A percentile compares a stretch with the other conserved stretches of the same genome.
Conservation (phyloP, 148 eudicot genomes). For the Polygonum maritimum region DNA sequence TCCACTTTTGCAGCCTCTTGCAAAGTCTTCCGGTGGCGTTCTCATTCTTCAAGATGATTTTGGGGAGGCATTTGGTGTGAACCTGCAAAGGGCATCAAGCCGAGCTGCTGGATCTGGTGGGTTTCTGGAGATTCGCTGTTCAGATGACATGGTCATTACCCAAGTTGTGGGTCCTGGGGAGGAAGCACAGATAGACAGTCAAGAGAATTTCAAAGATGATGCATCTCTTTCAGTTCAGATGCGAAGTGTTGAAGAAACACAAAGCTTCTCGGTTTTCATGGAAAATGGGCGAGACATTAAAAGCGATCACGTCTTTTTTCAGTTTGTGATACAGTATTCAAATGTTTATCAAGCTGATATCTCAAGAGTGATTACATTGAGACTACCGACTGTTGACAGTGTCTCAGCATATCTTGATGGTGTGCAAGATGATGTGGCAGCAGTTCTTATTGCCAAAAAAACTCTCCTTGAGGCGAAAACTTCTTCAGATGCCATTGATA, state of each 20-base stretch:
- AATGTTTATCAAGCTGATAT: conserved; percentile 81
- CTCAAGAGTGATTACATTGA: conserved; percentile 71
- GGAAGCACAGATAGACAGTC: conserved; percentile 66
- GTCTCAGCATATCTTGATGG: conserved; percentile 79
- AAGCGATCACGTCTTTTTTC: conserved; percentile 66
- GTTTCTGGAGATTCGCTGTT: conserved; percentile 69
- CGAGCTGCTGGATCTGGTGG: conserved; percentile 89
- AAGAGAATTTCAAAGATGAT: conserved; percentile 68
- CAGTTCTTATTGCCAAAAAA: conserved; percentile 82
- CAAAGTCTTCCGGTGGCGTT: conserved; percentile 81
- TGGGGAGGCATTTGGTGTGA: conserved; percentile 97
- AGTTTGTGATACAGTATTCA: conserved; percentile 66
- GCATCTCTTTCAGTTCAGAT: conserved; percentile 62
- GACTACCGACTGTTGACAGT: conserved; percentile 87
- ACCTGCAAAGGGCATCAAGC: conserved; percentile 78
- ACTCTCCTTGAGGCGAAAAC: conserved; percentile 72
- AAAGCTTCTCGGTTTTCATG: conserved; percentile 73
- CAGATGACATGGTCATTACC: conserved; percentile 52
- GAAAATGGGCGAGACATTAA: conserved; percentile 64
- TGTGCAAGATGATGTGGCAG: conserved; percentile 87
- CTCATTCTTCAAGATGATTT: conserved; percentile 88
- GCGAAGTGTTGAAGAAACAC: conserved; percentile 89
- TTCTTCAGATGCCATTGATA: conserved; percentile 49
- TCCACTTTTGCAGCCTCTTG: conserved; percentile 79
- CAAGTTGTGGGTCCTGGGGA: conserved; percentile 91